These are phyloP conservation scores for Coelastrella sp. DNA, from an alignment of 139 green algal species.

Conservation along the genomic window DNA sequence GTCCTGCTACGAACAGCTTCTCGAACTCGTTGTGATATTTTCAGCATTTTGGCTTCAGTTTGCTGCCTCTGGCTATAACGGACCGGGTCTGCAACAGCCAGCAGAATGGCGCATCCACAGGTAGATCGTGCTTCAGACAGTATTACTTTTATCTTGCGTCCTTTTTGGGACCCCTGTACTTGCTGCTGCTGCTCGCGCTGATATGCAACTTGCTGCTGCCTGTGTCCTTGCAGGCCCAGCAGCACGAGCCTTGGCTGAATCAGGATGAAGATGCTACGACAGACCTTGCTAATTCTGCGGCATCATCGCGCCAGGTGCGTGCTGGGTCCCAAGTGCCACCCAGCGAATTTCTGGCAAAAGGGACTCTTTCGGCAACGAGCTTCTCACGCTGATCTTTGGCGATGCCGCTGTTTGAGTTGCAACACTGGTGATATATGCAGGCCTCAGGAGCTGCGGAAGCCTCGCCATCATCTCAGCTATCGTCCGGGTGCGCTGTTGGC, in stretches of 20 bases:
- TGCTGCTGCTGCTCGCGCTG: no score
- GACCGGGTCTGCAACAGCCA: background rate
- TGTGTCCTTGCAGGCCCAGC: background rate
- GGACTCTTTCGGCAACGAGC: background rate
- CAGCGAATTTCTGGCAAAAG: background rate
- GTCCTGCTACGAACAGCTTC: no score
- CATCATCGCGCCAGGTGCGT: background rate
- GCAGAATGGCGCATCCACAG: background rate
- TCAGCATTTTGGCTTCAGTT: background rate
- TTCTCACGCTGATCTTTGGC: background rate
- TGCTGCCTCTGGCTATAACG: background rate
- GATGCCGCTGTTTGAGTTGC: background rate
- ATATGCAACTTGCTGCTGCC: background rate
- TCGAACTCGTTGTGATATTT: no score
- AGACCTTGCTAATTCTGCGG: background rate
- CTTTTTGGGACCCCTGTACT: no score
- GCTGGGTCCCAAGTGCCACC: no score
- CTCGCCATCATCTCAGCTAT: conserved; percentile 3
- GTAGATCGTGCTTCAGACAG: background rate
- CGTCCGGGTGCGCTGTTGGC: background rate
- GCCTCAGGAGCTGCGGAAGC: background rate
- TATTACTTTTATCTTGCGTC: no score
- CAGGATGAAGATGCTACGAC: background rate
- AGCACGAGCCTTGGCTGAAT: background rate
- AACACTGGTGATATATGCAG: background rate